Conservation (phyloP, 441 rosid species). For the Mallotus japonicus region DNA sequence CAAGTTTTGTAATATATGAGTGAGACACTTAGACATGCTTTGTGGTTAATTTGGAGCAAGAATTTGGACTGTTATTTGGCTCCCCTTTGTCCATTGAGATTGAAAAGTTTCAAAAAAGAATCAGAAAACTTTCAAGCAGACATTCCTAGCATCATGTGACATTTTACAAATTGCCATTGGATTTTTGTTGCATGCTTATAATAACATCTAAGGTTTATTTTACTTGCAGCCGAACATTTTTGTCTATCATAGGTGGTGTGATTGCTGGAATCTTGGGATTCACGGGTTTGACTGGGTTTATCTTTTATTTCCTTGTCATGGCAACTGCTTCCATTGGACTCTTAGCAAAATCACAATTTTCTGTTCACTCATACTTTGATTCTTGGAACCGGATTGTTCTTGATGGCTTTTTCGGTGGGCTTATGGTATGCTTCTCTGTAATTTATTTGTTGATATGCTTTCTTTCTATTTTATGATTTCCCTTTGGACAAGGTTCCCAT, state of each 20-base stretch:
- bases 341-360: conserved; percentile 79
- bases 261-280: conserved; percentile 89
- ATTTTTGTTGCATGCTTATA: neutral
- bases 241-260: conserved; percentile 88
- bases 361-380: conserved; percentile 69
- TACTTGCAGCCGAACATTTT: conserved; percentile 82
- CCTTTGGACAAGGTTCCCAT: neutral
- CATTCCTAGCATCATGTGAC: neutral
- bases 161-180: neutral
- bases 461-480: neutral
- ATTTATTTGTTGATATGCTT: neutral
- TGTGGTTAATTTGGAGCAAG: neutral
- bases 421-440: conserved; percentile 59
- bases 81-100: neutral
- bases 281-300: conserved; percentile 76
- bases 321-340: conserved; percentile 76
- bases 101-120: neutral
- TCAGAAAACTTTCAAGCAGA: neutral
- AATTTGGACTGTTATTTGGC: neutral
- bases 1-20: neutral
- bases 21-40: neutral
- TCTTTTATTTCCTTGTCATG: conserved; percentile 83
- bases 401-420: conserved; percentile 90
- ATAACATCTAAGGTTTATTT: conserved; percentile 11
- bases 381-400: conserved; percentile 71